Base-by-base conservation (phyloP, 2,329 filamentous ascomycete genomes). In the Mycocentrospora acerina region DNA sequence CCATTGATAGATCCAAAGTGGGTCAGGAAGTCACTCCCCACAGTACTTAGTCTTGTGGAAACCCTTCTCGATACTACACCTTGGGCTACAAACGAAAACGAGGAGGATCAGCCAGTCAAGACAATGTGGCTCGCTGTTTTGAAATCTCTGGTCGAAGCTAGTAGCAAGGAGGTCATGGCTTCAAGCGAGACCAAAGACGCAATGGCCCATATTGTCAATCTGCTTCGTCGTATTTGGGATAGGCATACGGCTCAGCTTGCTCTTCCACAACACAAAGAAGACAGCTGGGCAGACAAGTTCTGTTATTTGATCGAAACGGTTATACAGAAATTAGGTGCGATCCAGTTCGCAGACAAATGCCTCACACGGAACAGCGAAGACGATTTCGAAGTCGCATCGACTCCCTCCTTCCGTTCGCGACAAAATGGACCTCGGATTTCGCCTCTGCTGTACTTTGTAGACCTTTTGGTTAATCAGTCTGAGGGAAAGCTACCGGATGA, bases 111-210 rank as follows among this genome's bases (percentile, higher is more conserved):
- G 24, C 66, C 76, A 3, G 71, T 85, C 7, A 76, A 82, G 8
- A 71, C 68, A 7, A 72, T 88, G 25, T 88, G 84, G 84, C 64
- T 71, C 18, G 72, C 77, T 1, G 71, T 89, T 10, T 73, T 88
- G 29, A 70, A 73, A 3, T 79, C 83, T 1, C 72, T 90, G 17
- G 78, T 82, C 2, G 77, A 79, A 32, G 86, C 86, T 26, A 84
- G 84, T 16, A 78, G 77, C 28, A 95, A 95, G 67, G 93, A 98
- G 66, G 85, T 98, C 53, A 95, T 91, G 55, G 83, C 90, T 6
- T 90, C 89, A 0, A 79, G 79, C 10, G 91, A 97, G 45, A 88
- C 90, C 1, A 86, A 88, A 58, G 79, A 82, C 44, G 91, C 90
- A 42, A 77, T 95, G 45, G 84, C 86, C 15, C 76, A 81, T 28